Base-by-base conservation (phyloP, 495 filamentous ascomycete species). In the Neohortaea acidophila region DNA sequence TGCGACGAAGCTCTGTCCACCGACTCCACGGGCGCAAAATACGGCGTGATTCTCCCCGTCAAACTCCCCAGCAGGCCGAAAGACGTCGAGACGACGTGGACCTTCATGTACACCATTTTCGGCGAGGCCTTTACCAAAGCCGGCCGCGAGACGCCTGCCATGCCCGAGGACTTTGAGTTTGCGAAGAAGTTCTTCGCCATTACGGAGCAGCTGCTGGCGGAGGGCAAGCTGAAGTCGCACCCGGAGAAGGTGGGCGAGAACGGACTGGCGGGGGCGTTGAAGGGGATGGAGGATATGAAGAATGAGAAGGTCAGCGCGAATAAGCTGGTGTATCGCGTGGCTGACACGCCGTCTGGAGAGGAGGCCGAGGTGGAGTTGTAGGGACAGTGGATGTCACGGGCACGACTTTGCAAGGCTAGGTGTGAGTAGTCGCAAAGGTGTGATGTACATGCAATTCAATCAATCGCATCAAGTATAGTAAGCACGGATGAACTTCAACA, bases 171-270 rank as follows among this genome's bases (percentile, higher is more conserved):
- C 45, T 63, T 58, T 38, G 61, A 64, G 33, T 62, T 56, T 41
- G 59, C 48, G 22, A 56, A 48, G 36, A 67, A 59, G 25, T 58
- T 57, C 30, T 24, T 36, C 5, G 46, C 50, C 36, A 32, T 70
- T 21, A 51, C 51, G 0, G 60, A 70, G 60, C 32, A 36, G 12
- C 31, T 77, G 43, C 20, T 78, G 17, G 63, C 56, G 10, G 44
- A 61, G 20, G 65, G 65, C 10, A 62, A 62, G 55, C 40, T 79
- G 9, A 61, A 64, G 51, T 37, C 58, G 3, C 74, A 80, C 49
- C 65, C 64, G 9, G 39, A 56, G 6, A 52, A 59, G 32, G 55
- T 73, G 4, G 45, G 52, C 15, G 37, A 46, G 12, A 58, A 60
- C 15, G 72, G 71, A 0, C 51, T 75, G 31, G 52, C 64, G 21